These are phyloP conservation scores for Rhynchosporium secalis DNA, from an alignment of 2,329 filamentous ascomycete genomes.

Conservation along the genomic window DNA sequence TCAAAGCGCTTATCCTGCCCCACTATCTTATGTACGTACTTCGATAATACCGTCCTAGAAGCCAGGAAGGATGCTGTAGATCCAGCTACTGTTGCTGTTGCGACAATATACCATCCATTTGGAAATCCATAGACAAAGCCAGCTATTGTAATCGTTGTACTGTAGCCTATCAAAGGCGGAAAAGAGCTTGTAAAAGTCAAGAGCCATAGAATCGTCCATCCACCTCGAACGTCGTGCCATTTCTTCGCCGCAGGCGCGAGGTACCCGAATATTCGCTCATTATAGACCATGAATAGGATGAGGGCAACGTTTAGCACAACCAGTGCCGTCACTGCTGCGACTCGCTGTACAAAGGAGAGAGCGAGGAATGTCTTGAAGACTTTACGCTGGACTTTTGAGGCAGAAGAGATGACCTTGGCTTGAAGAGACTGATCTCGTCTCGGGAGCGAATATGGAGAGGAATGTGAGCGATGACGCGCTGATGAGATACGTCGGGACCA, in stretches of 20 bases:
- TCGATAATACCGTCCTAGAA: conserved; percentile 74
- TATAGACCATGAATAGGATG: conserved; percentile 74
- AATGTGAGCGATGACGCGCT: conserved; percentile 32
- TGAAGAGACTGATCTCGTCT: conserved; percentile 37
- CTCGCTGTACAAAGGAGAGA: conserved; percentile 61
- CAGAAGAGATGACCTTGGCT: conserved; percentile 49
- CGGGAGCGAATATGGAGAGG: conserved; percentile 29
- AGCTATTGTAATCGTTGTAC: conserved; percentile 63
- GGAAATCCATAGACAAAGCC: conserved; percentile 73
- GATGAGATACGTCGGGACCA: conserved; percentile 51
- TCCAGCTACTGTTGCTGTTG: conserved; percentile 74
- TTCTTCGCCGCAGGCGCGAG: conserved; percentile 71
- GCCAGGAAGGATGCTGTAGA: conserved; percentile 78
- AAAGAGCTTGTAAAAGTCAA: conserved; percentile 68
- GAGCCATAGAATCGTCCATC: conserved; percentile 67
- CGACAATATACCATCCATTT: conserved; percentile 70
- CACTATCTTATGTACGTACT: conserved; percentile 77
- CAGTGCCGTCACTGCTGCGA: conserved; percentile 54
- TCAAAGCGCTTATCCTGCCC: conserved; percentile 84
- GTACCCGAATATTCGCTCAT: conserved; percentile 74
- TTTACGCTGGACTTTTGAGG: conserved; percentile 52
- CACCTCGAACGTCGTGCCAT: conserved; percentile 73
- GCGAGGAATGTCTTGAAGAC: conserved; percentile 52
- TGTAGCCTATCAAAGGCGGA: conserved; percentile 71
- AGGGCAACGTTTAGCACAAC: conserved; percentile 52